Percentiles rank a stretch among this genome's conserved stretches.
phyloP scores from a whole-genome alignment of 2,329 filamentous ascomycete genomes.

The Fusarium sp. region DNA sequence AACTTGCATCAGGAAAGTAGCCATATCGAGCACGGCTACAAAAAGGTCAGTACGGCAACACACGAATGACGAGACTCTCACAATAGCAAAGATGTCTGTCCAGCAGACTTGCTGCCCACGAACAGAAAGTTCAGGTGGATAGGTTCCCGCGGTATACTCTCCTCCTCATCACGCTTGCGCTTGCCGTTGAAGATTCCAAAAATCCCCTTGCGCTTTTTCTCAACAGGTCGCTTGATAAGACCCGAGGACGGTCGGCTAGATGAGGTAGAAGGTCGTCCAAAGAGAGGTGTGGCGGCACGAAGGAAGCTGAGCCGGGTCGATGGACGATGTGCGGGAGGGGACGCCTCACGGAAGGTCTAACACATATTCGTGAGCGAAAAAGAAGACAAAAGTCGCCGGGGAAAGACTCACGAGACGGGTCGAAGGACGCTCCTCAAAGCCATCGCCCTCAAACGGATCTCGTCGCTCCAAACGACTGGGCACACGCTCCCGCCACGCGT shows the following conservation, averaged over 20 bases:
- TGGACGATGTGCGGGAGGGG: slow-evolving; percentile 31
- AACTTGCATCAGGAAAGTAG: slow-evolving; percentile 53
- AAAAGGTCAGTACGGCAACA: background rate
- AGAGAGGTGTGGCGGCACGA: slow-evolving; percentile 44
- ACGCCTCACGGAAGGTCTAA: slow-evolving; percentile 44
- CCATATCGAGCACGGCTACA: slow-evolving; percentile 54
- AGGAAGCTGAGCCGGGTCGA: slow-evolving; percentile 47
- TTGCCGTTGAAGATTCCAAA: slow-evolving; percentile 46
- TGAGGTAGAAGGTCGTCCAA: slow-evolving; percentile 29
- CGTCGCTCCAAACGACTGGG: slow-evolving; percentile 52
- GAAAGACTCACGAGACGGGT: slow-evolving; percentile 46
- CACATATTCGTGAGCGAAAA: background rate
- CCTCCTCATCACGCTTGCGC: slow-evolving; percentile 40
- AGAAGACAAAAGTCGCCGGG: accelerated
- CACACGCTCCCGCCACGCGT: slow-evolving; percentile 52
- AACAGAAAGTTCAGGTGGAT: slow-evolving; percentile 53
- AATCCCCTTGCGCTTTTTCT: slow-evolving; percentile 31
- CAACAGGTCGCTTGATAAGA: background rate
- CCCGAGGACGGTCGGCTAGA: slow-evolving; percentile 30
- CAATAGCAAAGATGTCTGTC: slow-evolving; percentile 56
- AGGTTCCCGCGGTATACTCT: slow-evolving; percentile 31
- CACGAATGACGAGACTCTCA: slow-evolving; percentile 13
- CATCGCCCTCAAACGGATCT: slow-evolving; percentile 52
- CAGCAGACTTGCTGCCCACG: slow-evolving; percentile 48
- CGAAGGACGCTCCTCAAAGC: slow-evolving; percentile 47